Conservation (phyloP, 768 basidiomycete species). For the Mycena belliarum region DNA sequence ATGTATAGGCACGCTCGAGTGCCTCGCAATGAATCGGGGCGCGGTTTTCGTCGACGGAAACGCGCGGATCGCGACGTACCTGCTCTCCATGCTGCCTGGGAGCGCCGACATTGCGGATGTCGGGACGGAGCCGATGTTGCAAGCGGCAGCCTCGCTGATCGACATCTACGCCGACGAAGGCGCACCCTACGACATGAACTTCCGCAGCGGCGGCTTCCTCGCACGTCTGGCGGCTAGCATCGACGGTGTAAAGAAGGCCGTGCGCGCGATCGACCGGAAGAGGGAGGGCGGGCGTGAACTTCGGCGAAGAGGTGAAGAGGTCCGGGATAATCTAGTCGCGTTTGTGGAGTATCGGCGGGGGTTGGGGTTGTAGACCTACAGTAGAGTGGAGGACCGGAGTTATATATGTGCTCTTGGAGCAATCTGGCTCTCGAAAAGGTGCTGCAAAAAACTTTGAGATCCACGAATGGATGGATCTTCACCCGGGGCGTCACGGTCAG, state of each 20-base stretch:
- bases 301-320: slow-evolving; percentile 69
- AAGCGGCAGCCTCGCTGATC: slow-evolving; percentile 79
- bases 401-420: background rate
- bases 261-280: slow-evolving; percentile 65
- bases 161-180: slow-evolving; percentile 93
- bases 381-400: too few relatives aligned
- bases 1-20: slow-evolving; percentile 84
- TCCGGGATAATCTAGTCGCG: slow-evolving; percentile 72
- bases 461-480: background rate
- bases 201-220: slow-evolving; percentile 62
- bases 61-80: slow-evolving; percentile 65
- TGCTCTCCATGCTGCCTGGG: slow-evolving; percentile 64
- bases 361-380: slow-evolving; percentile 28
- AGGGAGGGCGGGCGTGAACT: slow-evolving; percentile 69
- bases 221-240: slow-evolving; percentile 57
- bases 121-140: slow-evolving; percentile 71
- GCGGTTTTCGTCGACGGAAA: slow-evolving; percentile 62
- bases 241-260: slow-evolving; percentile 61
- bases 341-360: slow-evolving; percentile 74
- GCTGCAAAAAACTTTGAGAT: background rate
- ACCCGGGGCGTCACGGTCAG: background rate
- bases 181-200: slow-evolving; percentile 78
- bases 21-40: slow-evolving; percentile 68
- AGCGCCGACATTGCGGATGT: slow-evolving; percentile 37
- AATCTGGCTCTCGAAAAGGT: background rate